A percentile compares a stretch with the other conserved stretches of the same genome.
Evolutionary conservation across 2,329 filamentous ascomycete species (phyloP).

Genomic region (Ceratocystis huliohia): DNA sequence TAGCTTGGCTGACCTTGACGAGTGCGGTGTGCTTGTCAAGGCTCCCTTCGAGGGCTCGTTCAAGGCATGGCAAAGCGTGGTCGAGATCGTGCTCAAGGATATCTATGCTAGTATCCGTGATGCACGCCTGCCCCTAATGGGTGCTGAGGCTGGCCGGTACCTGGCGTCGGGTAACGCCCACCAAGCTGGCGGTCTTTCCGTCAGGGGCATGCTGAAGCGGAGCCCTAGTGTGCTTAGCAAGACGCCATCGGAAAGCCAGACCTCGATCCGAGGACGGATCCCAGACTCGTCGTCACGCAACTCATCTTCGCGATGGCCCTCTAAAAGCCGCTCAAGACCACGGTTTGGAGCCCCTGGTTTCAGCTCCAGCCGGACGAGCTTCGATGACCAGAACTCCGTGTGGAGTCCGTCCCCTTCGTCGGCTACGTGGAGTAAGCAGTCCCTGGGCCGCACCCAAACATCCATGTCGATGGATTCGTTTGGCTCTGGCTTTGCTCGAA

Average conservation of each 20-base stretch:
- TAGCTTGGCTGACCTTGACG: conserved; percentile 30
- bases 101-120: conserved; percentile 85
- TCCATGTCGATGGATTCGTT: conserved; percentile 90
- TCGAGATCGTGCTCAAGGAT: conserved; percentile 82
- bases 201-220: conserved; percentile 66
- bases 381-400: conserved; percentile 79
- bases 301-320: conserved; percentile 59
- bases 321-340: conserved; percentile 73
- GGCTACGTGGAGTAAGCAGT: conserved; percentile 94
- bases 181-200: conserved; percentile 48
- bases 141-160: conserved; percentile 43
- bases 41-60: conserved; percentile 60
- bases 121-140: conserved; percentile 74
- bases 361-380: conserved; percentile 82
- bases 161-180: conserved; percentile 22
- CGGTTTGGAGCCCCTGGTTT: conserved; percentile 64
- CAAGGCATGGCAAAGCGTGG: conserved; percentile 73
- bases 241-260: conserved; percentile 68
- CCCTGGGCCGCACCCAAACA: conserved; percentile 76
- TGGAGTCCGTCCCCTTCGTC: conserved; percentile 78
- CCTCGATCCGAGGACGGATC: conserved; percentile 57
- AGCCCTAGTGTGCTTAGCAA: conserved; percentile 88
- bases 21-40: conserved; percentile 66
- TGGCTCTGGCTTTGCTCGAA: conserved; percentile 58
- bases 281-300: conserved; percentile 41